Evolutionary conservation across 176 grass and related monocot genomes (phyloP).

Genomic region (Oryza punctata): DNA sequence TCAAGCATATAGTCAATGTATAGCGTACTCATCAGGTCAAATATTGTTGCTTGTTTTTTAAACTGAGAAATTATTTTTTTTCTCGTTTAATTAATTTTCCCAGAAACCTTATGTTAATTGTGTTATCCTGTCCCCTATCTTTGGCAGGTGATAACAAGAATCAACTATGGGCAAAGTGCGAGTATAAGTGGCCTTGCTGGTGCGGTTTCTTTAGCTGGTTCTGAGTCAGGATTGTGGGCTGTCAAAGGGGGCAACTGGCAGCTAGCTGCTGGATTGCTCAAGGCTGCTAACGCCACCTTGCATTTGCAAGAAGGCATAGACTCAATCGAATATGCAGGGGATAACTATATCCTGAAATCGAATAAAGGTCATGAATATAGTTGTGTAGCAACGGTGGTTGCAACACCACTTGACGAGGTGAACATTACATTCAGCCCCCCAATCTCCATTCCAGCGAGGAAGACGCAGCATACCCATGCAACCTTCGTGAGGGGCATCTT

Average conservation of each 20-base stretch:
- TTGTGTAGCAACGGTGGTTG: constrained; percentile 72
- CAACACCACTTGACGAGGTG: constrained; percentile 86
- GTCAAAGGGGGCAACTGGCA: constrained; percentile 82
- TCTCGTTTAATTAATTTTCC: neutral
- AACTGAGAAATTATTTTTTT: neutral
- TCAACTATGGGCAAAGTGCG: constrained; percentile 87
- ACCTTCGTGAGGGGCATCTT: constrained; percentile 86
- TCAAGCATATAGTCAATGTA: neutral
- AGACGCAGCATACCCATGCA: constrained; percentile 80
- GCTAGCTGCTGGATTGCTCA: constrained; percentile 71
- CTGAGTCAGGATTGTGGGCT: constrained; percentile 78
- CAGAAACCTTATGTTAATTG: neutral
- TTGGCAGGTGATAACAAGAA: constrained; percentile 87
- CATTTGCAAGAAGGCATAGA: constrained; percentile 85
- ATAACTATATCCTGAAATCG: constrained; percentile 75
- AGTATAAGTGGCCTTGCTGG: constrained; percentile 81
- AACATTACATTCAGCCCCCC: constrained; percentile 76
- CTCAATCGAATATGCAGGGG: constrained; percentile 59
- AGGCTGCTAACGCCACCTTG: constrained; percentile 64
- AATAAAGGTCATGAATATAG: constrained; percentile 65
- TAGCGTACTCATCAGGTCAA: neutral
- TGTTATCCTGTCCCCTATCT: neutral
- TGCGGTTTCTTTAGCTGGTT: constrained; percentile 84
- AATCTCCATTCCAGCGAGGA: constrained; percentile 73
- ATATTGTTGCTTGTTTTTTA: neutral